Percentiles rank a stretch among this genome's conserved stretches.
Evolutionary conservation across 2,329 filamentous ascomycete species (phyloP).

Genomic region (Elsinoe ampelina): DNA sequence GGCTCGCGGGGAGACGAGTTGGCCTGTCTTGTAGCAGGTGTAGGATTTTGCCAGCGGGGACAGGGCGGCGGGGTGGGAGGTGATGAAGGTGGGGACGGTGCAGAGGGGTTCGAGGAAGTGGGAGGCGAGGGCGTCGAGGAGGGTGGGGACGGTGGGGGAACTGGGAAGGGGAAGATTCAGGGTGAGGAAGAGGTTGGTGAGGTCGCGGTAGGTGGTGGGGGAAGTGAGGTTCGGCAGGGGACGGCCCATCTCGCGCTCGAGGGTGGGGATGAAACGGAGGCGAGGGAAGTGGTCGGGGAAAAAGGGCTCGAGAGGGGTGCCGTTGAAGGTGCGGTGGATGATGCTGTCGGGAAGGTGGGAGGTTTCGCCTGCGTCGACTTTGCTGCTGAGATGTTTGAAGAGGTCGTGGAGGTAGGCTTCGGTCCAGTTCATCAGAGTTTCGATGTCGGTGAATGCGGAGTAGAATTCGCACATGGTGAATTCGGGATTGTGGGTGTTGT

Average conservation of each 20-base stretch:
- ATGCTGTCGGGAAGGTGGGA: conserved; percentile 11
- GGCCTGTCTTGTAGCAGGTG: conserved; percentile 53
- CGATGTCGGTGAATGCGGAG: conserved; percentile 68
- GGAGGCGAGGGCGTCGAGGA: conserved; percentile 73
- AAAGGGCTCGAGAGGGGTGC: neutral
- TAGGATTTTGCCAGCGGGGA: conserved; percentile 88
- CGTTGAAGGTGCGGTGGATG: conserved; percentile 23
- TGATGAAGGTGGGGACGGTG: conserved; percentile 69
- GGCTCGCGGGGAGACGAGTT: conserved; percentile 37
- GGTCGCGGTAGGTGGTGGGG: conserved; percentile 46
- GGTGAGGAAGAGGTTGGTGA: conserved; percentile 47
- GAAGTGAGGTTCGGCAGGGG: conserved; percentile 43
- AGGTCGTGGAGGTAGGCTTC: conserved; percentile 59
- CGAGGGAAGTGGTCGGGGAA: conserved; percentile 53
- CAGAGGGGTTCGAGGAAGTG: conserved; percentile 72
- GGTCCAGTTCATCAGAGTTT: conserved; percentile 65
- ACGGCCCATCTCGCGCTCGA: conserved; percentile 59
- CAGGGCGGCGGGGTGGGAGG: conserved; percentile 80
- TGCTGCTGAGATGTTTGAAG: conserved; percentile 32
- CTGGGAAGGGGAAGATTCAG: conserved; percentile 42
- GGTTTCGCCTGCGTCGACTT: conserved; percentile 19
- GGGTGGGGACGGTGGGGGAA: conserved; percentile 51
- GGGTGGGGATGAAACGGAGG: conserved; percentile 71
- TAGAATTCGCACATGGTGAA: conserved; percentile 99
- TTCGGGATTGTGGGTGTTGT: conserved; percentile 89